phyloP scores from a whole-genome alignment of 441 rosid genomes.

The Corymbia calophylla region DNA sequence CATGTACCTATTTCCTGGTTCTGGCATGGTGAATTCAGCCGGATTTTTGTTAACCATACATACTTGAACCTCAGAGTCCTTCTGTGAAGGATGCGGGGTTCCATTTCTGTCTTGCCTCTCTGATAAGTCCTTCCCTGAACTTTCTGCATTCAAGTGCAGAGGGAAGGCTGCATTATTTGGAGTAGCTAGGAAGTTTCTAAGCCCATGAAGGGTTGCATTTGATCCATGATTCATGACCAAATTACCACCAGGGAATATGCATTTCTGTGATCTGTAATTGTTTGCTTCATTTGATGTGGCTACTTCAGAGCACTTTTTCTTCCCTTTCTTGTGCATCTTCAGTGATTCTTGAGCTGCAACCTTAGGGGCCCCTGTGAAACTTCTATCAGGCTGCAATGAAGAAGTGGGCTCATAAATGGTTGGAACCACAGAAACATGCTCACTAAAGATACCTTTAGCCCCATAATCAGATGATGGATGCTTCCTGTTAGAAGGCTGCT shows the following conservation, averaged over 20 bases:
- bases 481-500: conserved; percentile 22
- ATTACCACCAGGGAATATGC: conserved; percentile 17
- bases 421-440: conserved; percentile 22
- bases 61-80: conserved; percentile 23
- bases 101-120: conserved; percentile 16
- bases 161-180: conserved; percentile 37
- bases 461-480: conserved; percentile 22
- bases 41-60: conserved; percentile 86
- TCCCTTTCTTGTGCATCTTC: conserved; percentile 37
- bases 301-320: conserved; percentile 27
- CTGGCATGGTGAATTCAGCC: conserved; percentile 79
- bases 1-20: conserved; percentile 60
- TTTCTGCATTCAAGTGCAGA: conserved; percentile 27
- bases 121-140: conserved; percentile 24
- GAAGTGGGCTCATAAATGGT: conserved; percentile 40
- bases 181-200: conserved; percentile 26
- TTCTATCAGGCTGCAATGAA: conserved; percentile 36
- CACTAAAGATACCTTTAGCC: conserved; percentile 22
- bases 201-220: conserved; percentile 29
- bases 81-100: conserved; percentile 24
- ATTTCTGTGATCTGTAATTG: conserved; percentile 20
- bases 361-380: conserved; percentile 22
- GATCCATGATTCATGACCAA: conserved; percentile 34
- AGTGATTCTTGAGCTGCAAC: conserved; percentile 29
- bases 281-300: conserved; percentile 18